phyloP scores from a whole-genome alignment of 306 rosid genomes.

The Prunus padus region DNA sequence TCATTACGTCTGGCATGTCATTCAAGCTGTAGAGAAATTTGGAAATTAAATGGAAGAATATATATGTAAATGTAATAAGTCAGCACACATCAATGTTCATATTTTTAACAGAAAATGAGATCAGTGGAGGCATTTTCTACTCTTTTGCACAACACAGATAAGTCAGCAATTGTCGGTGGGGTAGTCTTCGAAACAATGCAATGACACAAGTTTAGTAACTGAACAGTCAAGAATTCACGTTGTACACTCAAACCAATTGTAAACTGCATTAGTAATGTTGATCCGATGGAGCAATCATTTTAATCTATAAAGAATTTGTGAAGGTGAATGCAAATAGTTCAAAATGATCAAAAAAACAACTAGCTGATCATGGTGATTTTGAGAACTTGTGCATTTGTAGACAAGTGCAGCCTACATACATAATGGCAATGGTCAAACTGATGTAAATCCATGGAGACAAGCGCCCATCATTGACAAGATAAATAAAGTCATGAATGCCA shows the following conservation, averaged over 20 bases:
- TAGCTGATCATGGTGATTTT: too few species aligned
- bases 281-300: not conserved
- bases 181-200: not conserved
- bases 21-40: conserved; percentile 43
- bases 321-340: not conserved
- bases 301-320: not conserved
- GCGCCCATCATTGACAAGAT: not conserved
- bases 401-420: not conserved
- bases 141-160: not conserved
- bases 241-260: not conserved
- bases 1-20: conserved; percentile 85
- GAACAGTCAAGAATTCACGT: not conserved
- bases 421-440: not conserved
- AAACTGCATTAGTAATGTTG: not conserved
- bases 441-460: not conserved
- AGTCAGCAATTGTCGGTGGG: not conserved
- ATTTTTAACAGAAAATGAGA: not conserved
- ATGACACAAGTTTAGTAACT: not conserved
- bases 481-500: not conserved
- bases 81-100: not conserved
- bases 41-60: too few species aligned
- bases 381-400: not conserved
- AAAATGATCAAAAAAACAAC: not conserved
- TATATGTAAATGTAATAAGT: not conserved
- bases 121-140: conserved; percentile 1